Evolutionary conservation across 2,329 filamentous ascomycete genomes (phyloP).

Genomic region (Lachnellula hyalina): DNA sequence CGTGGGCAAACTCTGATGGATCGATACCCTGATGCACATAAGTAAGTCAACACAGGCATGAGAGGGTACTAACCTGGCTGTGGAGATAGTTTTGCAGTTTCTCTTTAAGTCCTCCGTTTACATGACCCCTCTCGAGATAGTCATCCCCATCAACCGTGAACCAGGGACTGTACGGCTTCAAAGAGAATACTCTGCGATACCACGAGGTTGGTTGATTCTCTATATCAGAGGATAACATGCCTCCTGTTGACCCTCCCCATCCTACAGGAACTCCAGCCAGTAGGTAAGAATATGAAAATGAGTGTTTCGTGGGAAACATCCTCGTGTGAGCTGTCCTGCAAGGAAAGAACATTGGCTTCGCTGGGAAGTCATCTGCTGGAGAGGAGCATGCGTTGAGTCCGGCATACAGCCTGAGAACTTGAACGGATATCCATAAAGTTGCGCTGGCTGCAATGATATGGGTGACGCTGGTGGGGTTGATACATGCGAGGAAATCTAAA

Average conservation of each 20-base stretch:
- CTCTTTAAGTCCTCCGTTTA: conserved; percentile 49
- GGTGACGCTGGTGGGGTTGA: conserved; percentile 11
- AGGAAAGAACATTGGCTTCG: conserved; percentile 53
- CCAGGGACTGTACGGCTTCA: conserved; percentile 34
- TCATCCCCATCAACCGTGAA: conserved; percentile 55
- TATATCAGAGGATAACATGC: conserved; percentile 47
- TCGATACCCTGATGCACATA: conserved; percentile 46
- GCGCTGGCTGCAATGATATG: not conserved
- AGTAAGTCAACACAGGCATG: not conserved
- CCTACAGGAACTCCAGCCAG: conserved; percentile 62
- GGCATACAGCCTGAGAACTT: conserved; percentile 18
- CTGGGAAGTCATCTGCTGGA: conserved; percentile 7
- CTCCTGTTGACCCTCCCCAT: conserved; percentile 50
- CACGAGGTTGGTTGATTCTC: conserved; percentile 22
- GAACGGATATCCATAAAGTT: conserved; percentile 12
- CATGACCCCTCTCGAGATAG: conserved; percentile 53
- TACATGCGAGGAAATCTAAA: conserved; percentile 1
- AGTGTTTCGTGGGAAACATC: conserved; percentile 61
- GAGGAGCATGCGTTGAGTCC: conserved; percentile 11
- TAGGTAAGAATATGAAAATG: conserved; percentile 67
- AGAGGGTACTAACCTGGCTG: conserved; percentile 41
- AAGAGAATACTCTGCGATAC: conserved; percentile 28
- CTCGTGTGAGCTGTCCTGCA: conserved; percentile 60
- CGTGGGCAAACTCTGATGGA: conserved; percentile 56
- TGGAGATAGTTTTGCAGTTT: conserved; percentile 58